Conservation (phyloP, 1,139 yeast species). For the Nadsonia starkeyi-henricii region DNA sequence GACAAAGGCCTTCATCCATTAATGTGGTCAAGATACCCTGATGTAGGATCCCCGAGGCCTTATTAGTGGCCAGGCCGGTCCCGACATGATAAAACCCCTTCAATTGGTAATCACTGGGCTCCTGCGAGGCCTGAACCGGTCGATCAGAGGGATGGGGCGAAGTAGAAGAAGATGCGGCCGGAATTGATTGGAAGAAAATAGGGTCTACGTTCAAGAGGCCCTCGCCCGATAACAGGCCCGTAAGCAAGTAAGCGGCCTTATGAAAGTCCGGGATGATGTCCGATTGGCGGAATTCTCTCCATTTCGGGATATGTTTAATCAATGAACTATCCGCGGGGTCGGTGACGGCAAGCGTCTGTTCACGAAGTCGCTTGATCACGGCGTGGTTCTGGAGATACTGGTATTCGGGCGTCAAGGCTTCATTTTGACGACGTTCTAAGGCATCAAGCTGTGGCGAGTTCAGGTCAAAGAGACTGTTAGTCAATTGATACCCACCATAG, state of each 20-base stretch:
- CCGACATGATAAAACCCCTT: constrained; percentile 55
- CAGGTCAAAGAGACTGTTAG: not conserved
- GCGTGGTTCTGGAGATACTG: not conserved
- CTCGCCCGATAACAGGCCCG: not conserved
- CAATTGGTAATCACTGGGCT: constrained; percentile 13
- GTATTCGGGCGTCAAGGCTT: not conserved
- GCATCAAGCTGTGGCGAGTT: not conserved
- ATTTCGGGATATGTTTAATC: not conserved
- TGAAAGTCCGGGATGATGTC: not conserved
- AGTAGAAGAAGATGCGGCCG: not conserved
- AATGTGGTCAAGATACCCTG: constrained; percentile 78
- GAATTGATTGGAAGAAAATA: not conserved
- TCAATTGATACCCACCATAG: not conserved
- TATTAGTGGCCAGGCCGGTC: constrained; percentile 33
- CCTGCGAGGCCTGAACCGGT: not conserved
- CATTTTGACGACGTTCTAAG: not conserved
- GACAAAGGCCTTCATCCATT: constrained; percentile 74
- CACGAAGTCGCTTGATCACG: not conserved
- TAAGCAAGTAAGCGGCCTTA: not conserved
- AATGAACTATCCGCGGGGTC: not conserved
- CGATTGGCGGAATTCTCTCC: not conserved
- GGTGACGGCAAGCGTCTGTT: not conserved
- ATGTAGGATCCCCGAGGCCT: constrained; percentile 65
- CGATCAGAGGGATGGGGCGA: not conserved
- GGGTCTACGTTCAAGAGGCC: not conserved